phyloP scores from a whole-genome alignment of 495 filamentous ascomycete species.

The Penicillium coffeae region DNA sequence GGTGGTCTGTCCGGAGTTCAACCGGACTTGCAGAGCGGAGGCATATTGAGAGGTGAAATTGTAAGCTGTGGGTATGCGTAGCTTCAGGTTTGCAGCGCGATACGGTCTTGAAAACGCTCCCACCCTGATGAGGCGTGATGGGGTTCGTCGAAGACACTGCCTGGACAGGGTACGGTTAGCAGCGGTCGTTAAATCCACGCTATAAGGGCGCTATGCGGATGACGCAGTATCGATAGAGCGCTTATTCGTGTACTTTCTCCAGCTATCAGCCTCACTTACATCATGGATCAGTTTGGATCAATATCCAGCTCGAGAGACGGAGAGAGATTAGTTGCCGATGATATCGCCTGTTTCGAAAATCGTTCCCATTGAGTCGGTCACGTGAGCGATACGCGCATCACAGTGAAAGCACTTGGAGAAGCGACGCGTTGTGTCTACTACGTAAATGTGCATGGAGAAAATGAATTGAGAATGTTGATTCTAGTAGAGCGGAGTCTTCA shows the following conservation, averaged over 20 bases:
- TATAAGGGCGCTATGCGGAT: background rate
- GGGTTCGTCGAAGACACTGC: conserved; percentile 50
- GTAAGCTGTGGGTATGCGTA: background rate
- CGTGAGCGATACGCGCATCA: too few species aligned
- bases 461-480: background rate
- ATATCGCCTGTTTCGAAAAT: too few species aligned
- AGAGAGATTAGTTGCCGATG: too few species aligned
- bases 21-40: conserved; percentile 13
- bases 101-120: conserved; percentile 1
- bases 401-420: too few species aligned
- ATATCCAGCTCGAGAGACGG: too few species aligned
- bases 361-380: too few species aligned
- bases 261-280: too few species aligned
- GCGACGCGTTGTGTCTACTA: too few species aligned
- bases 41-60: background rate
- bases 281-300: too few species aligned
- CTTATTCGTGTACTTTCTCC: too few species aligned
- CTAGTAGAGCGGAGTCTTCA: background rate
- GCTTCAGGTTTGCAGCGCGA: background rate
- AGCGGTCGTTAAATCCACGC: background rate
- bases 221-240: too few species aligned
- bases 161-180: conserved; percentile 22
- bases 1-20: conserved; percentile 14
- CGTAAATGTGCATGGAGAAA: too few species aligned
- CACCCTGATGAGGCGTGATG: conserved; percentile 52